Evolutionary conservation across 2,329 filamentous ascomycete species (phyloP).

Genomic region (Diplodia intermedia): DNA sequence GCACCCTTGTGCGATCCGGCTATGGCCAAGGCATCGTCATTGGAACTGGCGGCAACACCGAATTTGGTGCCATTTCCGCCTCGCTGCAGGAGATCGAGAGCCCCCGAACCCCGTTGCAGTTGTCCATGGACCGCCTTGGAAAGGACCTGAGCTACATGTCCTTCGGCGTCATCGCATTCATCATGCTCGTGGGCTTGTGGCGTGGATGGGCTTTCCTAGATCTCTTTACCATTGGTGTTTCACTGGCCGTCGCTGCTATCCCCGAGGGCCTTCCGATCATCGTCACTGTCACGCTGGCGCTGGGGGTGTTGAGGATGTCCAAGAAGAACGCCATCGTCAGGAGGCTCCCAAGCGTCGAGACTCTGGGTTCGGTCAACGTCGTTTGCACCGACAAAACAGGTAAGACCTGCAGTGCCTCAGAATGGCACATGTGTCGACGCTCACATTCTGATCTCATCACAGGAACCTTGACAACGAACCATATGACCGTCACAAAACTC

Average conservation of each 20-base stretch:
- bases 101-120: constrained; percentile 87
- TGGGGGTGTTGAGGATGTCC: constrained; percentile 96
- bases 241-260: constrained; percentile 93
- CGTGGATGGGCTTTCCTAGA: constrained; percentile 90
- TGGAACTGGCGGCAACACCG: constrained; percentile 88
- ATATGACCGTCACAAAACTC: constrained; percentile 96
- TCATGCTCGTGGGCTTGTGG: constrained; percentile 87
- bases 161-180: constrained; percentile 91
- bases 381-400: constrained; percentile 98
- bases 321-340: constrained; percentile 93
- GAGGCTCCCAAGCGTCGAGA: constrained; percentile 95
- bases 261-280: constrained; percentile 97
- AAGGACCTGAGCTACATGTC: constrained; percentile 97
- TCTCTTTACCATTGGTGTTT: constrained; percentile 97
- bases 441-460: constrained; percentile 33
- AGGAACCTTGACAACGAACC: constrained; percentile 94
- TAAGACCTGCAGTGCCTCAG: constrained; percentile 41
- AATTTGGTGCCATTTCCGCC: constrained; percentile 95
- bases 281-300: constrained; percentile 92
- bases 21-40: constrained; percentile 98
- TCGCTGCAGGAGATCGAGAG: constrained; percentile 95
- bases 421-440: background rate
- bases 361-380: constrained; percentile 98
- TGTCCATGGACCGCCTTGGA: constrained; percentile 97
- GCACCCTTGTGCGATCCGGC: constrained; percentile 91